These are phyloP conservation scores for Aspergillus incahuasiensis DNA, from an alignment of 495 filamentous ascomycete species.

Conservation along the genomic window DNA sequence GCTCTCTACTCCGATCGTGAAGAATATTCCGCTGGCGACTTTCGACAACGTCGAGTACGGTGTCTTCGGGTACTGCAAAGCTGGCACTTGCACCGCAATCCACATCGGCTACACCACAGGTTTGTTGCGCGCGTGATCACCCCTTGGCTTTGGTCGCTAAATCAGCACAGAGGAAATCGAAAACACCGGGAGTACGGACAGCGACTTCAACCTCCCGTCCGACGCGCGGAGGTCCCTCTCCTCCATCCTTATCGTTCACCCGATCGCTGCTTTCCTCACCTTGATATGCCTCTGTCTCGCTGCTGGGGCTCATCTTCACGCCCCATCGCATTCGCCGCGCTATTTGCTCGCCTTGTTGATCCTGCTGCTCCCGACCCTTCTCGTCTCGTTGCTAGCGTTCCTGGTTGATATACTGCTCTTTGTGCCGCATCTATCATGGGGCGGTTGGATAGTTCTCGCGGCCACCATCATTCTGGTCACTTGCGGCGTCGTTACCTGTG, in stretches of 20 bases:
- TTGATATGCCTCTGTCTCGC: slow-evolving; percentile 80
- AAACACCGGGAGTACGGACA: slow-evolving; percentile 27
- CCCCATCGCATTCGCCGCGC: slow-evolving; percentile 85
- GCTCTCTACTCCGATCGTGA: slow-evolving; percentile 88
- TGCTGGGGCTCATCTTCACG: slow-evolving; percentile 77
- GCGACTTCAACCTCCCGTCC: slow-evolving; percentile 69
- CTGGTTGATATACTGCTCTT: slow-evolving; percentile 95
- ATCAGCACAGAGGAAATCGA: slow-evolving; percentile 35
- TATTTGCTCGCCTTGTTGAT: slow-evolving; percentile 83
- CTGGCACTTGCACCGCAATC: slow-evolving; percentile 59
- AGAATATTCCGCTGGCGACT: slow-evolving; percentile 73
- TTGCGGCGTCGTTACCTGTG: slow-evolving; percentile 83
- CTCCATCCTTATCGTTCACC: slow-evolving; percentile 86
- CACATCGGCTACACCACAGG: slow-evolving; percentile 82
- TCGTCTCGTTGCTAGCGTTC: slow-evolving; percentile 83
- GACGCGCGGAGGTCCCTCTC: slow-evolving; percentile 79
- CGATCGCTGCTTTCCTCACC: slow-evolving; percentile 80
- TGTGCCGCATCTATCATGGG: slow-evolving; percentile 90
- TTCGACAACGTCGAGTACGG: slow-evolving; percentile 78
- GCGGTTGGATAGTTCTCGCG: slow-evolving; percentile 89
- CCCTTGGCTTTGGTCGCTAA: slow-evolving; percentile 15
- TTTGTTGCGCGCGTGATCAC: slow-evolving; percentile 44
- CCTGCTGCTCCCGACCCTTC: slow-evolving; percentile 75
- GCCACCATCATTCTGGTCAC: slow-evolving; percentile 83
- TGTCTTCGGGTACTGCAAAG: slow-evolving; percentile 85